These are phyloP conservation scores for Nakazawaea pomicola DNA, from an alignment of 805 yeast genomes.

Conservation along the genomic window DNA sequence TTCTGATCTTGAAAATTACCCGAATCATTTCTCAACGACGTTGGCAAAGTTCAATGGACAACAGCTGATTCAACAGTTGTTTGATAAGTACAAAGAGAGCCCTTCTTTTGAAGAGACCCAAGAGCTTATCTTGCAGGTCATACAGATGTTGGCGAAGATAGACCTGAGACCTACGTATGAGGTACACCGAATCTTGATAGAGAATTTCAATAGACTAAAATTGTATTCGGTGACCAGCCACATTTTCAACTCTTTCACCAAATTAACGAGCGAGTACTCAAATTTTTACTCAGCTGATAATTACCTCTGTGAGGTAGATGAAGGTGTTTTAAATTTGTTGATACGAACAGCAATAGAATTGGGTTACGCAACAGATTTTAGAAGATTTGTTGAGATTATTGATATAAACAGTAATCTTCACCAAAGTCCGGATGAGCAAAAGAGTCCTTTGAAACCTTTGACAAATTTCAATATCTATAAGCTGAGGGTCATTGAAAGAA, in stretches of 20 bases:
- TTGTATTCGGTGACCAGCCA: slow-evolving; percentile 1
- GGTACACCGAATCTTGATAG: not conserved
- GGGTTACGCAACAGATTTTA: not conserved
- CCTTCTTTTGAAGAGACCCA: slow-evolving; percentile 1
- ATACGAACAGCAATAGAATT: not conserved
- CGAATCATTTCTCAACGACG: not conserved
- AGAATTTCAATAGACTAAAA: slow-evolving; percentile 7
- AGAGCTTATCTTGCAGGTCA: not conserved
- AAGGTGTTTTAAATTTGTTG: not conserved
- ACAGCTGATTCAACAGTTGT: not conserved
- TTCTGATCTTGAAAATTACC: slow-evolving; percentile 4
- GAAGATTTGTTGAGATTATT: not conserved
- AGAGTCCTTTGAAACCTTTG: not conserved
- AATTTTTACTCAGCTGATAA: slow-evolving; percentile 2
- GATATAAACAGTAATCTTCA: not conserved
- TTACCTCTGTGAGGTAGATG: slow-evolving; percentile 4
- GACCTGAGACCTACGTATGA: slow-evolving; percentile 4
- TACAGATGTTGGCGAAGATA: not conserved
- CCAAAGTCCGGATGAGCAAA: not conserved
- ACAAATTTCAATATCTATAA: not conserved
- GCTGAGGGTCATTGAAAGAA: not conserved
- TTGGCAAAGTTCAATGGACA: not conserved
- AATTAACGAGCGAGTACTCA: not conserved
- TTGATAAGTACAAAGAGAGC: not conserved
- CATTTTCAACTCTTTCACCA: slow-evolving; percentile 1